Evolutionary conservation across 495 filamentous ascomycete genomes (phyloP).

Genomic region (Monascus purpureus): DNA sequence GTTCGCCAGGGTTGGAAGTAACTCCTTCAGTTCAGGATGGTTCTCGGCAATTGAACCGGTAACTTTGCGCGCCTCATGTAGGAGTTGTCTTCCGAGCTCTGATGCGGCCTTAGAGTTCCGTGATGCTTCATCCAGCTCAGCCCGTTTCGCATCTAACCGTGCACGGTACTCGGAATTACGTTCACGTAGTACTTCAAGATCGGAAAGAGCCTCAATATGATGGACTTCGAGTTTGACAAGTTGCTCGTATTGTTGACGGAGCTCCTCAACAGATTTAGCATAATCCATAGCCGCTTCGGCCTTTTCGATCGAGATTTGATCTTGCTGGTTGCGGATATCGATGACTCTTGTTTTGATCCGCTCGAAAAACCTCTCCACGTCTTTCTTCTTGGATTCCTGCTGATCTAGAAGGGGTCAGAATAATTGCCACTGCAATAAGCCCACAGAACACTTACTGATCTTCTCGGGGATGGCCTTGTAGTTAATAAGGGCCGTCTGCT

Average conservation of each 20-base stretch:
- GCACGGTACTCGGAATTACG: conserved; percentile 46
- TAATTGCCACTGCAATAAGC: background rate
- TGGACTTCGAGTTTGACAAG: conserved; percentile 53
- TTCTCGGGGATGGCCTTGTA: conserved; percentile 54
- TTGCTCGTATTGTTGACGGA: conserved; percentile 45
- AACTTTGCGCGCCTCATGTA: conserved; percentile 21
- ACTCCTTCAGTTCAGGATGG: conserved; percentile 15
- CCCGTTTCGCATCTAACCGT: conserved; percentile 32
- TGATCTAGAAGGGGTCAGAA: conserved; percentile 25
- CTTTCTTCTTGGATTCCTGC: conserved; percentile 36
- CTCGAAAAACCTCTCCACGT: conserved; percentile 25
- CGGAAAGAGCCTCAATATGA: conserved; percentile 67
- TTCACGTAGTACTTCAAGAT: conserved; percentile 46
- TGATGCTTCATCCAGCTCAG: conserved; percentile 23
- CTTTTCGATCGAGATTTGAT: conserved; percentile 45
- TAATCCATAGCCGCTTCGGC: conserved; percentile 50
- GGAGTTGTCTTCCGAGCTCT: conserved; percentile 18
- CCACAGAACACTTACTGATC: conserved; percentile 40
- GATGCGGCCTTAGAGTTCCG: conserved; percentile 15
- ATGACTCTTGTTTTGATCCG: conserved; percentile 25
- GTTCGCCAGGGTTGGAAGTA: conserved; percentile 21
- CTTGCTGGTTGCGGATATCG: conserved; percentile 35
- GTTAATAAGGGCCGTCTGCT: conserved; percentile 46
- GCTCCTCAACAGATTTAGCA: conserved; percentile 41
- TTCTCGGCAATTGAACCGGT: background rate